Evolutionary conservation across 306 rosid genomes (phyloP).

Genomic region (Betula pendula): DNA sequence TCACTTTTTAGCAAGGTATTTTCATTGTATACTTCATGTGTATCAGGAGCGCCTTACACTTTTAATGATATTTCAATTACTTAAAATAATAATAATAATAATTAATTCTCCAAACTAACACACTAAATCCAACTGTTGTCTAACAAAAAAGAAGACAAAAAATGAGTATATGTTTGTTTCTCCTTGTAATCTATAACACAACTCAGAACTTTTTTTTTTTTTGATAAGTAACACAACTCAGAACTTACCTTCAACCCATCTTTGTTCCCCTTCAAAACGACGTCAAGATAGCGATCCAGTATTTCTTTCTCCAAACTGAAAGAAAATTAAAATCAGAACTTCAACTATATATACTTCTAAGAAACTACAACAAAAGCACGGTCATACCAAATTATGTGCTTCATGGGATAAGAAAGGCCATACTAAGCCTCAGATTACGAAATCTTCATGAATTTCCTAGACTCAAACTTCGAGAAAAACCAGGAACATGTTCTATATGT

Average conservation of each 20-base stretch:
- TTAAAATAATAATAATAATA: too few relatives aligned
- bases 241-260: constrained; percentile 87
- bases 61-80: too few relatives aligned
- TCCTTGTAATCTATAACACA: background rate
- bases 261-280: constrained; percentile 88
- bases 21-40: too few relatives aligned
- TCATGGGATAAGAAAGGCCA: too few relatives aligned
- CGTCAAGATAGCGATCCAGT: constrained; percentile 88
- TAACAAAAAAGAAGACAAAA: background rate
- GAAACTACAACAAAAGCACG: background rate
- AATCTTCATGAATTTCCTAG: background rate
- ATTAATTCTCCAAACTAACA: background rate
- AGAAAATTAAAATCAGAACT: constrained; percentile 3
- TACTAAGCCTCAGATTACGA: background rate
- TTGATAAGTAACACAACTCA: background rate
- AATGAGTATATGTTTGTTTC: background rate
- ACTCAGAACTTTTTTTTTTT: constrained; percentile 16
- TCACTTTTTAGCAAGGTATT: too few relatives aligned
- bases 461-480: background rate
- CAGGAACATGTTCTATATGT: background rate
- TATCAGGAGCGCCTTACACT: too few relatives aligned
- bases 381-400: background rate
- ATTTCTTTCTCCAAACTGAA: constrained; percentile 98
- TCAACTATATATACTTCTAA: constrained; percentile 14
- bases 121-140: background rate